Conservation (phyloP, 1,284 basidiomycete species). For the Ceratobasidium papillatum region DNA sequence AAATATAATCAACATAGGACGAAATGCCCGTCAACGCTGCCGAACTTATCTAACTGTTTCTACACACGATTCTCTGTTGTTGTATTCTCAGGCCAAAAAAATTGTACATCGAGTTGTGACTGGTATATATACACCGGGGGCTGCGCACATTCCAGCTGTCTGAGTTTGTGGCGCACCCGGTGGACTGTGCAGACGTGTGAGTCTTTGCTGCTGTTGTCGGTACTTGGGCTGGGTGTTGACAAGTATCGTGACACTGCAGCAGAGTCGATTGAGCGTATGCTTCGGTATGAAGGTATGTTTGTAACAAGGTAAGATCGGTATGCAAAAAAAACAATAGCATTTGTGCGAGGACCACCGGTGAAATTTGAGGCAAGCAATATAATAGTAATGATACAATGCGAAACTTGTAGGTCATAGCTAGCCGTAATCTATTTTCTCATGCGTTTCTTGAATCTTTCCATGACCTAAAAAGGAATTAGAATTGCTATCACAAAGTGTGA, state of each 20-base stretch:
- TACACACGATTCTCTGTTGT: slow-evolving; percentile 16
- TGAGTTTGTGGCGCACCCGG: not conserved
- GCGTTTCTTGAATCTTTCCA: slow-evolving; percentile 88
- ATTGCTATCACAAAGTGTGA: slow-evolving; percentile 12
- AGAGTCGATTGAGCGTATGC: not conserved
- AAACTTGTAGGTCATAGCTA: not conserved
- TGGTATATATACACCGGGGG: not conserved
- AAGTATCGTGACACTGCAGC: slow-evolving; percentile 21
- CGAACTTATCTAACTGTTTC: slow-evolving; percentile 71
- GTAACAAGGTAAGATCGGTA: not conserved
- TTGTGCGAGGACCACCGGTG: not conserved
- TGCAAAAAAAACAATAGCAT: not conserved
- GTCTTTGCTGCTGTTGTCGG: not conserved
- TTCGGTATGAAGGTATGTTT: not conserved
- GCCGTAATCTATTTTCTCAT: slow-evolving; percentile 56
- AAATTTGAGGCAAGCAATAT: not conserved
- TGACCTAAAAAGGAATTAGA: slow-evolving; percentile 60
- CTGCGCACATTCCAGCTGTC: slow-evolving; percentile 1
- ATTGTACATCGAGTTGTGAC: slow-evolving; percentile 34
- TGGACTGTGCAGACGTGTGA: slow-evolving; percentile 16
- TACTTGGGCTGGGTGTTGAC: slow-evolving; percentile 16
- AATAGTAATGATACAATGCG: slow-evolving; percentile 15
- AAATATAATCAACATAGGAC: slow-evolving; percentile 65
- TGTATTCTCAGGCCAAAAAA: slow-evolving; percentile 25
- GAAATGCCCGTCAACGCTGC: slow-evolving; percentile 95